Percentiles rank a stretch among this genome's conserved stretches.
Evolutionary conservation across 208 protist genomes (phyloP).

Genomic region (Crithidia sp.): DNA sequence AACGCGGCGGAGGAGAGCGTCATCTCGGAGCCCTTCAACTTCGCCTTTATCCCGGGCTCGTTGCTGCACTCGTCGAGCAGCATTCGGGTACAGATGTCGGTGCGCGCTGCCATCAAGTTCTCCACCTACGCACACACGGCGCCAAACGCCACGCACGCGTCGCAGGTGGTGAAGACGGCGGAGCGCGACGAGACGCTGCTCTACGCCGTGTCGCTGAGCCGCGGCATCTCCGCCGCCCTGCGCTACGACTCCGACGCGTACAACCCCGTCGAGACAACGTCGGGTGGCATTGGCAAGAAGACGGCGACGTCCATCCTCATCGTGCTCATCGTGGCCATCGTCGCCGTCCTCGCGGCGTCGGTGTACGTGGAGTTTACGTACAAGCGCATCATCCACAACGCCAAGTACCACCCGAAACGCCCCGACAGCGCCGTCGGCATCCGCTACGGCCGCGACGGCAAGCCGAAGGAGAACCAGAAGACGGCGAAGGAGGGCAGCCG

Average conservation of each 20-base stretch:
- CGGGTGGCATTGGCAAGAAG: constrained; percentile 42
- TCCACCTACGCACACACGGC: constrained; percentile 42
- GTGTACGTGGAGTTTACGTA: constrained; percentile 78
- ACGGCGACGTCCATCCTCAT: constrained; percentile 67
- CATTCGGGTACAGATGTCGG: constrained; percentile 57
- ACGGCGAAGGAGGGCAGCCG: constrained; percentile 28
- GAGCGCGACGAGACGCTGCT: constrained; percentile 63
- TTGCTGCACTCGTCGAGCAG: constrained; percentile 75
- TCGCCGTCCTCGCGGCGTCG: constrained; percentile 52
- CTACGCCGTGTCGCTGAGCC: constrained; percentile 69
- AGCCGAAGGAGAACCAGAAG: constrained; percentile 37
- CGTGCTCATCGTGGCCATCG: constrained; percentile 56
- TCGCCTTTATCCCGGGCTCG: constrained; percentile 82
- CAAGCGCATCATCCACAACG: constrained; percentile 67
- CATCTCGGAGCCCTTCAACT: constrained; percentile 67
- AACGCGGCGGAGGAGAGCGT: constrained; percentile 2
- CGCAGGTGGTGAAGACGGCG: constrained; percentile 37
- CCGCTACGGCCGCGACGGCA: constrained; percentile 61
- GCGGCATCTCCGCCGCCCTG: constrained; percentile 55
- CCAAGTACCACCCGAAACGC: constrained; percentile 69
- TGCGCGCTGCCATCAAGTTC: constrained; percentile 65
- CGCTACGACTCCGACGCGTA: constrained; percentile 73
- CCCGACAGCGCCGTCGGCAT: constrained; percentile 58
- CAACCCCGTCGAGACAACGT: constrained; percentile 33
- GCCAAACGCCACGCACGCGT: constrained; percentile 24